Conservation (phyloP, 2,329 filamentous ascomycete genomes). For the Alternaria brassicae region DNA sequence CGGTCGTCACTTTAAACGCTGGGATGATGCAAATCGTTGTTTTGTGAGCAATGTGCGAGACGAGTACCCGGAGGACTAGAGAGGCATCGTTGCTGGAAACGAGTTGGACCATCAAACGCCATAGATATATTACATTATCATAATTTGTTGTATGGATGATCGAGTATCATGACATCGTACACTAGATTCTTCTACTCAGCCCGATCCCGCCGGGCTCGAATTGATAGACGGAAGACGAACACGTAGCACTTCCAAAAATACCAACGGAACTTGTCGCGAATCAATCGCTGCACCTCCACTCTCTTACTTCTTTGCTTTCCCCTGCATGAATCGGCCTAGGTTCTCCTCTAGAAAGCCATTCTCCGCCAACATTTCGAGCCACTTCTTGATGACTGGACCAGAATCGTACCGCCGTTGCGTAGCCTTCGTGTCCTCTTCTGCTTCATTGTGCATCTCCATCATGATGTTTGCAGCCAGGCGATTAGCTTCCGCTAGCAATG, state of each 20-base stretch:
- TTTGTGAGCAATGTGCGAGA: conserved; percentile 87
- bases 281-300: background rate
- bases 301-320: conserved; percentile 2
- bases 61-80: conserved; percentile 83
- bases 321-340: conserved; percentile 31
- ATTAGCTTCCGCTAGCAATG: conserved; percentile 22
- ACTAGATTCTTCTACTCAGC: background rate
- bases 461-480: conserved; percentile 52
- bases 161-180: background rate
- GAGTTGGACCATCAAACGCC: background rate
- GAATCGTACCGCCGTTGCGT: conserved; percentile 70
- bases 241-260: background rate
- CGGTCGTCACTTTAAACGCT: conserved; percentile 88
- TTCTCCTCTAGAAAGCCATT: conserved; percentile 63
- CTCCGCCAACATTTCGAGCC: conserved; percentile 72
- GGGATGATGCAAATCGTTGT: conserved; percentile 68
- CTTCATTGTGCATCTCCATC: conserved; percentile 56
- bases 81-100: background rate
- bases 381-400: conserved; percentile 70
- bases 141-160: background rate
- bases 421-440: conserved; percentile 62
- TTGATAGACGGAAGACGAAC: background rate
- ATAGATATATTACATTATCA: background rate
- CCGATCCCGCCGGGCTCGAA: background rate
- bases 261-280: background rate